Evolutionary conservation across 2,329 filamentous ascomycete genomes (phyloP).

Genomic region (Monilinia fructigena): DNA sequence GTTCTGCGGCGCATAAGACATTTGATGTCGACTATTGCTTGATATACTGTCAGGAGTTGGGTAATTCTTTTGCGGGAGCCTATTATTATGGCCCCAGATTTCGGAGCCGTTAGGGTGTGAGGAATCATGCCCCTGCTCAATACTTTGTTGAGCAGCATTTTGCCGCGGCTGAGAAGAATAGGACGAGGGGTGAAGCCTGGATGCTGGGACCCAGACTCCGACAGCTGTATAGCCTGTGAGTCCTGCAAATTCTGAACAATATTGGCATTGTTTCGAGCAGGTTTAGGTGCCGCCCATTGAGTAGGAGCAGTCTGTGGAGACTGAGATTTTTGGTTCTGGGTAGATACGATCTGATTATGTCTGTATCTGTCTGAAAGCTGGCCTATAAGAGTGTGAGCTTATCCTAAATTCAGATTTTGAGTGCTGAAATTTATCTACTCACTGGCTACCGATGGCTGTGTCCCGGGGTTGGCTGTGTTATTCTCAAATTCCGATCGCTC

Average conservation of each 20-base stretch:
- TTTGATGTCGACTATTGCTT: constrained; percentile 21
- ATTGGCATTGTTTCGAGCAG: constrained; percentile 21
- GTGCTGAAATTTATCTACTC: not conserved
- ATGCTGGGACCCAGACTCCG: constrained; percentile 6
- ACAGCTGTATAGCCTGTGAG: constrained; percentile 10
- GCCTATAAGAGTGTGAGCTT: constrained; percentile 4
- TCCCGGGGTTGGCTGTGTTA: not conserved
- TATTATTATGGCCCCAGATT: constrained; percentile 18
- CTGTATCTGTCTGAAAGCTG: constrained; percentile 20
- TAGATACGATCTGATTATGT: constrained; percentile 16
- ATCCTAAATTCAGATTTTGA: not conserved
- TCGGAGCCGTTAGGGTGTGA: constrained; percentile 4
- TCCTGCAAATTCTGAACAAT: constrained; percentile 22
- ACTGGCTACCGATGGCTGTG: constrained; percentile 14
- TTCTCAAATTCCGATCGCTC: constrained; percentile 14
- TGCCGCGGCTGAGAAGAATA: constrained; percentile 16
- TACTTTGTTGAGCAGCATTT: constrained; percentile 12
- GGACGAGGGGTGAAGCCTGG: constrained; percentile 15
- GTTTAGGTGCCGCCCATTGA: constrained; percentile 22
- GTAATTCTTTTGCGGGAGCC: constrained; percentile 20
- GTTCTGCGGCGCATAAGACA: constrained; percentile 17
- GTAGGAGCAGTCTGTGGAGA: constrained; percentile 18
- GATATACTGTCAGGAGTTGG: constrained; percentile 22
- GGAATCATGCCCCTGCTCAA: constrained; percentile 16
- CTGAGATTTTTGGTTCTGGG: constrained; percentile 15